Conservation (phyloP, 1,284 basidiomycete species). For the Gastroboletus turbinatus region DNA sequence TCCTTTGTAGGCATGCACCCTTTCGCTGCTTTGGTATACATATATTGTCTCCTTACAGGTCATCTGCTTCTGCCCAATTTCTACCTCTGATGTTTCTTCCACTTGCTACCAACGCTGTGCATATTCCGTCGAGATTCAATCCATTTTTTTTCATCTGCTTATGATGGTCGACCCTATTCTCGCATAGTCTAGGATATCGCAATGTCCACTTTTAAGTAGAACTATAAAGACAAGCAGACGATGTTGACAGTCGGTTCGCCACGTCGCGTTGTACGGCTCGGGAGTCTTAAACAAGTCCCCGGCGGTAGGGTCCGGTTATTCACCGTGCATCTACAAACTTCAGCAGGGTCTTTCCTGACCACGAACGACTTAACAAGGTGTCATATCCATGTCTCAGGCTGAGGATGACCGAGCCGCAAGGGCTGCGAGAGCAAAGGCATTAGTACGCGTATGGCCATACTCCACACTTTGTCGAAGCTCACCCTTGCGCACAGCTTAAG, state of each 20-base stretch:
- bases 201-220: constrained; percentile 3
- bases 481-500: constrained; percentile 52
- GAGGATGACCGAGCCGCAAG: constrained; percentile 78
- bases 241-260: neutral
- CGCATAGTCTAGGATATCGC: neutral
- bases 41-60: constrained; percentile 34
- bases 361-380: constrained; percentile 5
- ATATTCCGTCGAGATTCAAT: constrained; percentile 34
- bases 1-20: constrained; percentile 24
- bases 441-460: constrained; percentile 46
- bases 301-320: neutral
- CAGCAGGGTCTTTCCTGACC: neutral
- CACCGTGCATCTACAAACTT: neutral
- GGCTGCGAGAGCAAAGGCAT: constrained; percentile 74
- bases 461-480: constrained; percentile 9
- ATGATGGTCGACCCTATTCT: neutral
- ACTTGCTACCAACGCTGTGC: constrained; percentile 32
- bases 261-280: neutral
- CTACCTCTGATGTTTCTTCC: constrained; percentile 23
- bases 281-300: neutral
- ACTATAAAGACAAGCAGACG: neutral
- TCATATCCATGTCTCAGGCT: constrained; percentile 38
- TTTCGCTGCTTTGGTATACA: constrained; percentile 41
- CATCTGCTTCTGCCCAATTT: constrained; percentile 32
- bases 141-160: constrained; percentile 13